Conservation (phyloP, 805 yeast genomes). For the Candida dendrica region DNA sequence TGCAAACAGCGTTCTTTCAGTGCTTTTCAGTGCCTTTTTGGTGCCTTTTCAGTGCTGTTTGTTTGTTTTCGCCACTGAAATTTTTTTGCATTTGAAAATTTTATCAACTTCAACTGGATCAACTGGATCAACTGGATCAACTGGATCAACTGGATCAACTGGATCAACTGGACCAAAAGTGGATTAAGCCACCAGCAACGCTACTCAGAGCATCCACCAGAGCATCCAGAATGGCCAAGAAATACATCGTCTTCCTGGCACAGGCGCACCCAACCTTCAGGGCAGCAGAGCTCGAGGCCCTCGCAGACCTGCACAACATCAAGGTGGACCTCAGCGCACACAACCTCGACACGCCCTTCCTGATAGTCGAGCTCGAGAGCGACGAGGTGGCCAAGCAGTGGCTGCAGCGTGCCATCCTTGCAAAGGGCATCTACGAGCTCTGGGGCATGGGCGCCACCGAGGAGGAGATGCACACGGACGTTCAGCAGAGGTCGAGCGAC, state of each 20-base stretch:
- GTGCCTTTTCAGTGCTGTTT: no score
- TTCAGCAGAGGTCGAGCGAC: constrained; percentile 23
- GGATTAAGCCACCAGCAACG: no score
- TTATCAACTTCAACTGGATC: no score
- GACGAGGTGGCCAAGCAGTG: constrained; percentile 63
- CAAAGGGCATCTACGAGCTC: constrained; percentile 72
- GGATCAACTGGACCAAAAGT: no score
- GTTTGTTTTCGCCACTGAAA: no score
- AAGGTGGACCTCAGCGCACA: constrained; percentile 53
- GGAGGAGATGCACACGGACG: constrained; percentile 48
- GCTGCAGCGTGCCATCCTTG: constrained; percentile 60
- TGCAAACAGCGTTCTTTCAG: no score
- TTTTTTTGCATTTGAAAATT: no score
- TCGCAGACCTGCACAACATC: constrained; percentile 61
- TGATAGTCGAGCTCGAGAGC: constrained; percentile 55
- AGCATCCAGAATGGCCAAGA: constrained; percentile 44
- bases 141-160: no score
- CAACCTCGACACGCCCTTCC: constrained; percentile 57
- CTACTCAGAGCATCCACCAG: no score
- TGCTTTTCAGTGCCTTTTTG: no score
- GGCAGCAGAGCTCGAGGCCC: constrained; percentile 72
- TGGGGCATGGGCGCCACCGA: constrained; percentile 67
- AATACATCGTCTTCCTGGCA: constrained; percentile 76
- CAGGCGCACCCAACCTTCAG: constrained; percentile 79
- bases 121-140: no score